phyloP scores from a whole-genome alignment of 108 stramenopile species.

The Halocafeteria seosinensis region DNA sequence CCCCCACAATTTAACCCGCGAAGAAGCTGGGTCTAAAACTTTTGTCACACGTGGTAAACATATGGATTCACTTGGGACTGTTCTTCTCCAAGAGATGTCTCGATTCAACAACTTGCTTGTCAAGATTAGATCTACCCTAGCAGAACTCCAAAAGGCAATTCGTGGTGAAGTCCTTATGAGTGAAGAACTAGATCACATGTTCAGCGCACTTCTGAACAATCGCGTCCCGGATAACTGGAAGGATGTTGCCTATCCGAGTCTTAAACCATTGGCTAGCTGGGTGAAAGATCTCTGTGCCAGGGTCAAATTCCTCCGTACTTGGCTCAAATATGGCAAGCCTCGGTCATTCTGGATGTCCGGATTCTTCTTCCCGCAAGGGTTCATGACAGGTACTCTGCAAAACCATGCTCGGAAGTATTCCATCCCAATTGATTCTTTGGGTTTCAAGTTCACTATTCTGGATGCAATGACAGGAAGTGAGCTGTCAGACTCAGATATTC shows the following conservation, averaged over 20 bases:
- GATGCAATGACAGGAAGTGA: constrained; percentile 14
- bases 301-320: constrained; percentile 32
- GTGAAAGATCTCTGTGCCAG: constrained; percentile 33
- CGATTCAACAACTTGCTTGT: constrained; percentile 40
- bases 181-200: constrained; percentile 43
- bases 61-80: constrained; percentile 39
- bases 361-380: constrained; percentile 53
- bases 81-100: constrained; percentile 45
- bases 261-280: constrained; percentile 43
- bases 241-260: constrained; percentile 35
- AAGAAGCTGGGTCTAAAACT: constrained; percentile 38
- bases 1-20: constrained; percentile 24
- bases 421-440: constrained; percentile 43
- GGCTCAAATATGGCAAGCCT: constrained; percentile 41
- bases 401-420: constrained; percentile 42
- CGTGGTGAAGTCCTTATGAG: constrained; percentile 42
- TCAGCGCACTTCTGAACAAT: constrained; percentile 40
- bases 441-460: constrained; percentile 28
- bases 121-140: constrained; percentile 15
- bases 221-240: constrained; percentile 34
- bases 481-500: constrained; percentile 17
- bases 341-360: constrained; percentile 34
- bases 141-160: constrained; percentile 39
- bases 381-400: constrained; percentile 53
- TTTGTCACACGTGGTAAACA: constrained; percentile 29